Base-by-base conservation (phyloP, 2,329 filamentous ascomycete genomes). In the Leptographium lundbergii region DNA sequence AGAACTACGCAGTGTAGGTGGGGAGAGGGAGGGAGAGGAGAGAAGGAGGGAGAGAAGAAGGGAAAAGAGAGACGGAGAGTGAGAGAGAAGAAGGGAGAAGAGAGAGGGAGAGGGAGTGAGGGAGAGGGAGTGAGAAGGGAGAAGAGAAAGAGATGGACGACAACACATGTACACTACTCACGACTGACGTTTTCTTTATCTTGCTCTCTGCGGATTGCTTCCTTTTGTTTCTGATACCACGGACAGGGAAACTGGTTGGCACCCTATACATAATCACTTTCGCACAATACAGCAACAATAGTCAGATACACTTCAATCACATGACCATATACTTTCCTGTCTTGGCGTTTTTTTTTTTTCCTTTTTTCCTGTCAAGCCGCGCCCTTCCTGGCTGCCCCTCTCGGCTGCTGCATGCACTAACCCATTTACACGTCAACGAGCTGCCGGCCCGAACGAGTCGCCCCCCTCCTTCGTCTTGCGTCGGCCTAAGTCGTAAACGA, bases 1-100 rank as follows among this genome's bases (percentile, higher is more conserved):
- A 97, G 77, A 96, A 96, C 71, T 96, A 96, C 74, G 89, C 91
- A 57, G 77, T 96, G 62, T 96, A 39, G 36, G 36, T 3, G 34
- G 34, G 34, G 34, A n/a, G n/a, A n/a, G n/a, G n/a, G n/a, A n/a
- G 34, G 34, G 34, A 7, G 5, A 5, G 34, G 34, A 36, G 34
- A 36, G 34, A 11, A 13, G 34, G 10, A 13, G 34, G 34, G 34
- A 13, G 34, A 13, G 34, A 7, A n/a, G n/a, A n/a, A n/a, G 34
- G 10, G 34, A 36, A 7, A 36, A 36, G 34, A 4, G 34, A 36
- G 34, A 36, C 4, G 34, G 34, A 36, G 34, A 11, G 34, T 2
- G 7, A 13, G 10, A 9, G 36, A 39, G 36, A 39, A 6, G 17
- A 5, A 9, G 14, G 36, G 4, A 6, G 36, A 17, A 17, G 14